Conservation (phyloP, 225 moss, liverwort and hornwort species). For the Anthoceros angustus region DNA sequence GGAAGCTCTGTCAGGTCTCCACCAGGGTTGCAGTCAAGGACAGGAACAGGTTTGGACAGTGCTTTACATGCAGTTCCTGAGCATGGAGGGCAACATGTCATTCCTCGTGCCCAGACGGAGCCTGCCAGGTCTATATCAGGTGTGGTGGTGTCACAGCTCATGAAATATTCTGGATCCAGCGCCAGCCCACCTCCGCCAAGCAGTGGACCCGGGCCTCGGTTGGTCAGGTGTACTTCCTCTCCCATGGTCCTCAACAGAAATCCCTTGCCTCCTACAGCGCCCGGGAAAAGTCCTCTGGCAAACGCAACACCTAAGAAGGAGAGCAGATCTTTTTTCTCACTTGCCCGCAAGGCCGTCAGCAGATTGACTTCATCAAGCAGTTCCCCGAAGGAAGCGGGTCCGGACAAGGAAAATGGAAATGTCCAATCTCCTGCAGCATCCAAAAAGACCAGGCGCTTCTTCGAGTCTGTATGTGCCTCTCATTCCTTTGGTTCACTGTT, state of each 20-base stretch:
- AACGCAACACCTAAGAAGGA: background rate
- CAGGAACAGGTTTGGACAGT: background rate
- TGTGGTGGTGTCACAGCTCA: background rate
- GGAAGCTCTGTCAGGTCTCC: background rate
- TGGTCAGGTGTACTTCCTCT: background rate
- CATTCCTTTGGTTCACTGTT: too few species aligned
- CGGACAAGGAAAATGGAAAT: background rate
- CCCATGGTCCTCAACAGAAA: background rate
- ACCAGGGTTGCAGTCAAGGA: background rate
- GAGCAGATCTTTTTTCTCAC: background rate
- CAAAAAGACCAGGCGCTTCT: background rate
- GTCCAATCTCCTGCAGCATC: background rate
- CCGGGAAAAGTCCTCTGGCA: conserved; percentile 1
- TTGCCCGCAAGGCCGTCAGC: background rate
- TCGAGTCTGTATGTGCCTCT: background rate
- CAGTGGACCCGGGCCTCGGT: background rate
- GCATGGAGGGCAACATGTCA: background rate
- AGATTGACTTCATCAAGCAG: background rate
- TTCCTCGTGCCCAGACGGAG: background rate
- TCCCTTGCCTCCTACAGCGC: too few species aligned
- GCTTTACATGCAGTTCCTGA: background rate
- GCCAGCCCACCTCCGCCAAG: background rate
- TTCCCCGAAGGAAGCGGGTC: background rate
- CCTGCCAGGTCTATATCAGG: background rate
- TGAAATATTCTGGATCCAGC: background rate